These are phyloP conservation scores for Fusarium sp. DNA, from an alignment of 2,329 filamentous ascomycete genomes.

Conservation along the genomic window DNA sequence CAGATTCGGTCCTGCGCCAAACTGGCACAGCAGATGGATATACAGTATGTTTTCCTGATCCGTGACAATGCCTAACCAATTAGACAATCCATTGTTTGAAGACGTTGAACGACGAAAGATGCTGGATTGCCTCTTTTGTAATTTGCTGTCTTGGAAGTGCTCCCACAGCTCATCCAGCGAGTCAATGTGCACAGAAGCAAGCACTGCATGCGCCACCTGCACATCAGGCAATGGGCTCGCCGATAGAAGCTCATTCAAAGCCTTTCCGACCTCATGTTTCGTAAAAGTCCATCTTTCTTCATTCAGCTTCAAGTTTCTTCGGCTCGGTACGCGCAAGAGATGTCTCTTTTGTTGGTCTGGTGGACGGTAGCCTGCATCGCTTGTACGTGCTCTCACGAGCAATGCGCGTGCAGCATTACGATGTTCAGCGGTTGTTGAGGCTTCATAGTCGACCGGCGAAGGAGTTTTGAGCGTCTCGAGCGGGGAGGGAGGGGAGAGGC, in stretches of 20 bases:
- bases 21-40: background rate
- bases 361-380: background rate
- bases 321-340: background rate
- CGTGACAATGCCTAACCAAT: background rate
- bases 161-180: slow-evolving; percentile 24
- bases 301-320: background rate
- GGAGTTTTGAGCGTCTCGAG: background rate
- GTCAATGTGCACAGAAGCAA: background rate
- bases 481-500: background rate
- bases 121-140: slow-evolving; percentile 12
- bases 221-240: background rate
- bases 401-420: background rate
- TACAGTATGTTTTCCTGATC: background rate
- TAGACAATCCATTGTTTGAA: background rate
- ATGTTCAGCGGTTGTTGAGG: background rate
- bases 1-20: background rate
- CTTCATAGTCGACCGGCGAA: background rate
- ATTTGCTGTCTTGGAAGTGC: slow-evolving; percentile 8
- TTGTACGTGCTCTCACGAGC: slow-evolving; percentile 4
- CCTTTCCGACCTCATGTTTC: slow-evolving; percentile 22
- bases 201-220: slow-evolving; percentile 17
- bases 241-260: slow-evolving; percentile 2
- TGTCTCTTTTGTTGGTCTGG: slow-evolving; percentile 14
- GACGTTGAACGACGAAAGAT: background rate
- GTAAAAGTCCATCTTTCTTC: slow-evolving; percentile 15